A percentile compares a stretch with the other conserved stretches of the same genome.
phyloP scores from a whole-genome alignment of 2,329 filamentous ascomycete genomes.

The Fusarium dimerum region DNA sequence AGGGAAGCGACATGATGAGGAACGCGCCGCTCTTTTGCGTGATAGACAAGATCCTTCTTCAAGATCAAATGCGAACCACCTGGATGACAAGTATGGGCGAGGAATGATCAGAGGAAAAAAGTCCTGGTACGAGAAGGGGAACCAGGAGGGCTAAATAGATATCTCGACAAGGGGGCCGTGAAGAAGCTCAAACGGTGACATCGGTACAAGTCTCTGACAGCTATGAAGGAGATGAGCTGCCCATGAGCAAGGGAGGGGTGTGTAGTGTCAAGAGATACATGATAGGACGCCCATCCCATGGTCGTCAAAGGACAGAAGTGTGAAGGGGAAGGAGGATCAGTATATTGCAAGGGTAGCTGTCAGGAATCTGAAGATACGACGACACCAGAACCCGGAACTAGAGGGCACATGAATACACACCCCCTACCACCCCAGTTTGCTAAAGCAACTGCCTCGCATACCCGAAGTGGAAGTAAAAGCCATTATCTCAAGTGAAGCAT shows the following conservation, averaged over 20 bases:
- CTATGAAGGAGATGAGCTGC: slow-evolving; percentile 3
- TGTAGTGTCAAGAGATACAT: slow-evolving; percentile 25
- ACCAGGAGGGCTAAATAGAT: slow-evolving; percentile 21
- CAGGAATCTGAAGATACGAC: not conserved
- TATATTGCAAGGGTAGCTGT: not conserved
- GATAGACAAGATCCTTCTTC: too few species aligned
- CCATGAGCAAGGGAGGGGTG: slow-evolving; percentile 18
- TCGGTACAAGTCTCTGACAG: slow-evolving; percentile 5
- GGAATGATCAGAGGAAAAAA: slow-evolving; percentile 6
- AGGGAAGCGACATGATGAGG: slow-evolving; percentile 38
- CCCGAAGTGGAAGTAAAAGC: not conserved
- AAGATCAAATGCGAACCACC: slow-evolving; percentile 1
- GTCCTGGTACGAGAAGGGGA: slow-evolving; percentile 9
- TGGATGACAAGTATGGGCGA: slow-evolving; percentile 10
- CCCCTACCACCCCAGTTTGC: not conserved
- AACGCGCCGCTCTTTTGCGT: too few species aligned
- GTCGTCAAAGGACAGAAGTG: slow-evolving; percentile 16
- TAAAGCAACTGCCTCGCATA: too few species aligned
- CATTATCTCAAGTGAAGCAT: not conserved
- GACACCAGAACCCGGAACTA: too few species aligned
- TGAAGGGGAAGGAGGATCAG: slow-evolving; percentile 1
- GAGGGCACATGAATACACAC: not conserved
- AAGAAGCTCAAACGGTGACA: slow-evolving; percentile 4
- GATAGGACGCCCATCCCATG: slow-evolving; percentile 27
- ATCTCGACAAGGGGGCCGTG: slow-evolving; percentile 5